A percentile compares a stretch with the other conserved stretches of the same genome.
Conservation (phyloP, 2,329 filamentous ascomycete genomes). For the Shiraia sp. region DNA sequence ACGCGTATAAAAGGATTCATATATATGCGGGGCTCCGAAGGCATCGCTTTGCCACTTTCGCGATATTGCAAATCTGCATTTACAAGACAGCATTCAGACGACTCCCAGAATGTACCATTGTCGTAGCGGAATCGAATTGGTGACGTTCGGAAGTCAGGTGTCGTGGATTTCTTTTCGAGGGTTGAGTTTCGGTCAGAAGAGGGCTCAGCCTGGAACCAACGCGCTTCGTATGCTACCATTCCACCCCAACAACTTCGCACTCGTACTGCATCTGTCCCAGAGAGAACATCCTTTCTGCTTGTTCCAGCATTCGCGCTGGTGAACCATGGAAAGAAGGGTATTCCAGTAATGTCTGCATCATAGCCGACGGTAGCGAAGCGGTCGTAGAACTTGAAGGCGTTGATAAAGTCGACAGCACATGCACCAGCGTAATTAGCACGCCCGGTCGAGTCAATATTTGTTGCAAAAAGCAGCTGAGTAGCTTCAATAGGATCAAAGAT, state of each 20-base stretch:
- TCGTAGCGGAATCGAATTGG: constrained; percentile 52
- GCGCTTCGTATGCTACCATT: constrained; percentile 69
- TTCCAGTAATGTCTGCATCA: constrained; percentile 65
- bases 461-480: constrained; percentile 66
- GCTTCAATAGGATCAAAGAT: constrained; percentile 63
- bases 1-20: constrained; percentile 77
- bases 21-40: constrained; percentile 62
- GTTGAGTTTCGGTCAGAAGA: constrained; percentile 3
- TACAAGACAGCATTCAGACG: constrained; percentile 54
- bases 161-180: not conserved
- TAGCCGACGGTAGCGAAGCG: constrained; percentile 72
- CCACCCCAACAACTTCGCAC: constrained; percentile 79
- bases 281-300: constrained; percentile 65
- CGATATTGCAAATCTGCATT: constrained; percentile 50
- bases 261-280: constrained; percentile 65
- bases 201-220: constrained; percentile 57
- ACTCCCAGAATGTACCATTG: constrained; percentile 50
- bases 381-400: constrained; percentile 72
- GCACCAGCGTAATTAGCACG: constrained; percentile 64
- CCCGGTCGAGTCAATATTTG: constrained; percentile 59
- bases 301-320: constrained; percentile 55
- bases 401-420: constrained; percentile 72
- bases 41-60: constrained; percentile 43
- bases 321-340: constrained; percentile 72
- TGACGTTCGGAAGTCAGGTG: constrained; percentile 19